A percentile compares a stretch with the other conserved stretches of the same genome.
Evolutionary conservation across 495 filamentous ascomycete species (phyloP).

Genomic region (Lophiostoma macrostomum): DNA sequence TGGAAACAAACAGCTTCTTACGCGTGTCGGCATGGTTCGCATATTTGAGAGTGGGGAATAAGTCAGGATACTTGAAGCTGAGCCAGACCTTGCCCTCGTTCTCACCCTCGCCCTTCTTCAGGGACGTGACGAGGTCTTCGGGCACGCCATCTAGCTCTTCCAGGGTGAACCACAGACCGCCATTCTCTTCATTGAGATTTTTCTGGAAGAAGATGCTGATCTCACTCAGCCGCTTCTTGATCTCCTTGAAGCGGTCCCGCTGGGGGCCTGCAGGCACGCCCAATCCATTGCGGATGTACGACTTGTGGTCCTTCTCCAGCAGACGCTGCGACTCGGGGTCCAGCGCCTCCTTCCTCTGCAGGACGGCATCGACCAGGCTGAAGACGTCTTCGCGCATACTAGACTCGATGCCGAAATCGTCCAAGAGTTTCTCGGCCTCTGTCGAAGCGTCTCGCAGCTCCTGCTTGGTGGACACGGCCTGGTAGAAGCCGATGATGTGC

Average conservation of each 20-base stretch:
- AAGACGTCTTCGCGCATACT: slow-evolving; percentile 69
- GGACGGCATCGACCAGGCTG: slow-evolving; percentile 58
- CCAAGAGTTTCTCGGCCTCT: slow-evolving; percentile 64
- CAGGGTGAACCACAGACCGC: slow-evolving; percentile 62
- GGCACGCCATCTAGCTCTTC: slow-evolving; percentile 63
- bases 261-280: slow-evolving; percentile 59
- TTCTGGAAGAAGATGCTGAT: slow-evolving; percentile 66
- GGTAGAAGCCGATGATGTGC: slow-evolving; percentile 50
- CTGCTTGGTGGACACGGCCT: slow-evolving; percentile 44
- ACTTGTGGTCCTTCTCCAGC: slow-evolving; percentile 67
- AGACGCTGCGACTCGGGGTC: slow-evolving; percentile 62
- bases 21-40: slow-evolving; percentile 56
- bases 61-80: slow-evolving; percentile 69
- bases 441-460: slow-evolving; percentile 58
- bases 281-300: slow-evolving; percentile 62
- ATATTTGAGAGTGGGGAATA: slow-evolving; percentile 66
- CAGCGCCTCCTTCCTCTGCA: slow-evolving; percentile 57
- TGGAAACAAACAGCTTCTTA: slow-evolving; percentile 55
- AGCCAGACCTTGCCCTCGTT: slow-evolving; percentile 61
- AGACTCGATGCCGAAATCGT: slow-evolving; percentile 64
- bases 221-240: slow-evolving; percentile 66
- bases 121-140: slow-evolving; percentile 54
- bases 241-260: slow-evolving; percentile 67
- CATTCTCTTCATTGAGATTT: slow-evolving; percentile 67
- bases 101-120: slow-evolving; percentile 45